A percentile compares a stretch with the other conserved stretches of the same genome.
These are phyloP conservation scores for Apiospora koreana DNA, from an alignment of 2,329 filamentous ascomycete genomes.

Conservation along the genomic window DNA sequence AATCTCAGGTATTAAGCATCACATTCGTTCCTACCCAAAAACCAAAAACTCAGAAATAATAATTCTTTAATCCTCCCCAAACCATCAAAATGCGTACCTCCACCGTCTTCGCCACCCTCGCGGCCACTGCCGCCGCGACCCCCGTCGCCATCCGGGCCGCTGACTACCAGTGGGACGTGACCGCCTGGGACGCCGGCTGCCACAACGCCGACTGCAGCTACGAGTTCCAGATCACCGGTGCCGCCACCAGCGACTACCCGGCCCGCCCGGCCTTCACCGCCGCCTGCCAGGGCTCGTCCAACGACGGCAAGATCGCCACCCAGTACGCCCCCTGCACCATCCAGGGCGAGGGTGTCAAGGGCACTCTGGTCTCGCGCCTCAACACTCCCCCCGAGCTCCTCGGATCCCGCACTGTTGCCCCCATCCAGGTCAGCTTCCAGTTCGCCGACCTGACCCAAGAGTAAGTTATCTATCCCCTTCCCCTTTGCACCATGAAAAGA, in stretches of 20 bases:
- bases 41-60: background rate
- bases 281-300: background rate
- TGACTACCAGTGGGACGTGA: slow-evolving; percentile 7
- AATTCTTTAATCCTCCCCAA: background rate
- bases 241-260: slow-evolving; percentile 9
- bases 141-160: background rate
- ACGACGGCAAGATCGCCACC: background rate
- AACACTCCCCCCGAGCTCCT: background rate
- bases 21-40: background rate
- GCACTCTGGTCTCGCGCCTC: background rate
- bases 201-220: background rate
- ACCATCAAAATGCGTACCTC: slow-evolving; percentile 8
- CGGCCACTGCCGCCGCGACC: background rate
- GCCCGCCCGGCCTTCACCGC: slow-evolving; percentile 2
- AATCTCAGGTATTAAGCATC: background rate
- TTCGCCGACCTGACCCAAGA: slow-evolving; percentile 1
- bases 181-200: slow-evolving; percentile 6
- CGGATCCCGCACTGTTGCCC: background rate
- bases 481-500: too few relatives aligned
- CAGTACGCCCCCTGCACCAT: background rate
- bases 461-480: background rate
- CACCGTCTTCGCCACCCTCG: slow-evolving; percentile 8
- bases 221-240: background rate
- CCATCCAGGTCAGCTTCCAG: slow-evolving; percentile 5
- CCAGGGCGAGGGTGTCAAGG: background rate